phyloP scores from a whole-genome alignment of 1,284 basidiomycete species.

The Boletus semigastroideus region DNA sequence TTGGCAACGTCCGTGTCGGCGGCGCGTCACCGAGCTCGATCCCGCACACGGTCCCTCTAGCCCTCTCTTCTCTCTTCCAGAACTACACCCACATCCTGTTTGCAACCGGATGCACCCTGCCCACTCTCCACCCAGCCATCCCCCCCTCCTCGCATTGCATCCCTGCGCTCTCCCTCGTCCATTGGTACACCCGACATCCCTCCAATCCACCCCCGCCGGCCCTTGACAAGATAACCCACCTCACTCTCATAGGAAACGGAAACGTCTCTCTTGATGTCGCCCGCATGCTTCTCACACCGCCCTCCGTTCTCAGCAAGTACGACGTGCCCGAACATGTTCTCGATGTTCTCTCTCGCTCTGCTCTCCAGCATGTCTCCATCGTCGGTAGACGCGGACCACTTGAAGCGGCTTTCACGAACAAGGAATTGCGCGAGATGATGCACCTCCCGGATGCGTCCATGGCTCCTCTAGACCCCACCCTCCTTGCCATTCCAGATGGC shows the following conservation, averaged over 20 bases:
- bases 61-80: constrained; percentile 55
- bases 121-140: constrained; percentile 54
- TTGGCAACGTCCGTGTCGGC: constrained; percentile 88
- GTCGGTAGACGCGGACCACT: constrained; percentile 86
- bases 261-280: constrained; percentile 96
- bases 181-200: constrained; percentile 98
- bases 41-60: constrained; percentile 51
- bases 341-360: constrained; percentile 60
- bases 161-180: constrained; percentile 85
- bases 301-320: constrained; percentile 63
- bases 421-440: constrained; percentile 92
- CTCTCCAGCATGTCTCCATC: constrained; percentile 78
- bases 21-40: constrained; percentile 37
- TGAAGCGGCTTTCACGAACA: constrained; percentile 91
- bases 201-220: constrained; percentile 55
- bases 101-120: constrained; percentile 76
- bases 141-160: constrained; percentile 58
- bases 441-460: constrained; percentile 73
- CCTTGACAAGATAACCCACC: constrained; percentile 63
- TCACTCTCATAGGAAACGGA: constrained; percentile 91
- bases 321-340: constrained; percentile 84
- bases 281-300: constrained; percentile 79
- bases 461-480: constrained; percentile 50
- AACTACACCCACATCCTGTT: constrained; percentile 84
- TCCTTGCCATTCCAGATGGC: constrained; percentile 42